Percentiles rank a stretch among this genome's conserved stretches.
phyloP scores from a whole-genome alignment of 176 grass and related monocot species.

The Poa pratensis region DNA sequence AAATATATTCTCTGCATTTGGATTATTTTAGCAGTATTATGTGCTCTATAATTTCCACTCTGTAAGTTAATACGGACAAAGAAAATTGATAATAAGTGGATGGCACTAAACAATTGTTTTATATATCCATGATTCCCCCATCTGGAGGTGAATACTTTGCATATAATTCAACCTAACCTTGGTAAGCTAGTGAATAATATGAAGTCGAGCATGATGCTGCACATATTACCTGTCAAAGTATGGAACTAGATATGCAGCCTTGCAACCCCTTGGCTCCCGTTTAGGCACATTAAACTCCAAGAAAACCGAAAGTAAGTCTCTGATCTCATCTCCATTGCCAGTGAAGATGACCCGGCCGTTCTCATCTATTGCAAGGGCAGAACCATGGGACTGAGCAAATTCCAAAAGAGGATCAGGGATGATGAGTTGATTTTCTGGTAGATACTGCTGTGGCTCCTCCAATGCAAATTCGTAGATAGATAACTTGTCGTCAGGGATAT shows the following conservation, averaged over 20 bases:
- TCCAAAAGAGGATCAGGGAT: slow-evolving; percentile 57
- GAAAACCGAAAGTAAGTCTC: slow-evolving; percentile 55
- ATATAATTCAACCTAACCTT: slow-evolving; percentile 17
- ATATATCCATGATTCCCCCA: not conserved
- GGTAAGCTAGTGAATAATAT: not conserved
- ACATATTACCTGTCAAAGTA: slow-evolving; percentile 73
- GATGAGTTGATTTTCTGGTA: slow-evolving; percentile 52
- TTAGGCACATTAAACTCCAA: slow-evolving; percentile 58
- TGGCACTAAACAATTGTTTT: not conserved
- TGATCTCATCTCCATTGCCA: slow-evolving; percentile 62
- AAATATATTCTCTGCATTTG: not conserved
- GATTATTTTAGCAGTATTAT: not conserved
- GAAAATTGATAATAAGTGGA: not conserved
- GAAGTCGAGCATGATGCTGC: not conserved
- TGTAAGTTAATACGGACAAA: not conserved
- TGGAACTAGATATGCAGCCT: slow-evolving; percentile 73
- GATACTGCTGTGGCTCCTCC: slow-evolving; percentile 50
- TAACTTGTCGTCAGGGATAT: slow-evolving; percentile 55
- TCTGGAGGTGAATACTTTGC: not conserved
- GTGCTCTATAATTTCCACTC: not conserved
- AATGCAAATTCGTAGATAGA: slow-evolving; percentile 55
- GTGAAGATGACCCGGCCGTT: slow-evolving; percentile 60
- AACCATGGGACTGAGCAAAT: slow-evolving; percentile 49
- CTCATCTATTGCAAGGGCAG: slow-evolving; percentile 48
- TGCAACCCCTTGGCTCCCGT: slow-evolving; percentile 53